Base-by-base conservation (phyloP, 2,329 filamentous ascomycete species). In the Ophiocordyceps camponoti-leonardi region DNA sequence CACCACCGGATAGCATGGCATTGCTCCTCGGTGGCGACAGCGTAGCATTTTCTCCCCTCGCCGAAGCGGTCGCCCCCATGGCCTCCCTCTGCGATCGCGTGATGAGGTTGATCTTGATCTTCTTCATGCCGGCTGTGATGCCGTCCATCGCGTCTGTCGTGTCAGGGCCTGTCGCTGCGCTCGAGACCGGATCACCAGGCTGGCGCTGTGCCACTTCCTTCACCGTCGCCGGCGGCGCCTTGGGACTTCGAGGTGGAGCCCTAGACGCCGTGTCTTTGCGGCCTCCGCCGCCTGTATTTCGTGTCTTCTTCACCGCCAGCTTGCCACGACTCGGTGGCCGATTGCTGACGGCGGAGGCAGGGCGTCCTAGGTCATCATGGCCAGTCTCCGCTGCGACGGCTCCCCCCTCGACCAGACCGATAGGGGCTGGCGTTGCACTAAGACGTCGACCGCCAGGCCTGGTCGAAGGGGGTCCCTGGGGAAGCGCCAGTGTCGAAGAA, bases 61-160 rank as follows among this genome's bases (percentile, higher is more conserved):
- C 55, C 16, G 53, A 43, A 4, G 52, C 53, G n/a, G 58, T 53
- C 45, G 56, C 55, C 45, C 69, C 68, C 23, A 65, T 68, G 2
- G 71, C 73, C 44, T 77, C 75, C 51, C 68, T 71, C 52, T 78
- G 72, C 37, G 74, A 67, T 48, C 77, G 68, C 2, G 74, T 77
- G 37, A 79, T 64, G 22, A 80, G 57, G 45, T 73, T 79, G 52
- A 81, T 75, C 55, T 73, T 78, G 47, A 81, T 74, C 56, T 72
- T 77, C 56, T 73, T 78, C 69, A 80, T 73, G 1, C 73, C 71
- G 33, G 64, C 66, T 0, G 75, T 72, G 49, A 81, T 65, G 44
- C 62, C 68, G 45, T 79, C 73, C 33, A 81, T 55, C 43, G 70
- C 70, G 43, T 67, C 61, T 3, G 49, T 51, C 4, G 44, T 39